Base-by-base conservation (phyloP, 2,329 filamentous ascomycete species). In the Hypoxylon sp. region DNA sequence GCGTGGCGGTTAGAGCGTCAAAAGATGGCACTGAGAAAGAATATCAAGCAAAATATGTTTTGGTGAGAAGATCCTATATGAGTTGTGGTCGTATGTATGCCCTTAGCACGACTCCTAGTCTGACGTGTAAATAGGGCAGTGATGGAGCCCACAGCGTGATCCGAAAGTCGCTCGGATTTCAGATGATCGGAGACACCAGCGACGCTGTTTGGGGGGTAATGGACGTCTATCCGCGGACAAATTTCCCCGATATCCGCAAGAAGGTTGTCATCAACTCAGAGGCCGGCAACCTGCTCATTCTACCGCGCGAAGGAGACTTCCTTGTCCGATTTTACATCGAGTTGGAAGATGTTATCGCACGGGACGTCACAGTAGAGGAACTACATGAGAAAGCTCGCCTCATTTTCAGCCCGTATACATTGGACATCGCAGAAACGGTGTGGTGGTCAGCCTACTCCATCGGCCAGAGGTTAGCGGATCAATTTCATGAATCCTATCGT, bases 371-470 rank as follows among this genome's bases (percentile, higher is more conserved):
- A 1, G 76, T 88, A 0, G 81, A 81, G 23, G 81, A 86, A 41
- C 77, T 90, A 0, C 87, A 89, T 60, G 69, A 78, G 2, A 80
- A 82, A 0, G 87, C 87, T 0, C 77, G 79, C 34, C 77, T 76
- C 0, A 85, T 90, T 41, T 85, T 90, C 53, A 66, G 75, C 0
- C 87, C 87, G 0, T 89, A 88, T 60, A 65, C 71, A 0, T 79
- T 89, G 66, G 83, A 87, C 0, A 82, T 88, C 54, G 80, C 81
- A 0, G 82, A 84, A 57, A 88, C 86, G 0, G 69, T 63, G 0
- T 91, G 88, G 88, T 90, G 88, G 85, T 88, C 86, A 0, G 87
- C 85, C 0, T 91, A 91, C 65, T 77, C 81, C 5, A 88, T 90
- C 50, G 87, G 87, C 2, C 88, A 90, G 74, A 83, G 87, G 2